Evolutionary conservation across 305 asterid genomes (phyloP), one percentile per base, ranked within the genome.

Genomic region (Andrographis paniculata): DNA sequence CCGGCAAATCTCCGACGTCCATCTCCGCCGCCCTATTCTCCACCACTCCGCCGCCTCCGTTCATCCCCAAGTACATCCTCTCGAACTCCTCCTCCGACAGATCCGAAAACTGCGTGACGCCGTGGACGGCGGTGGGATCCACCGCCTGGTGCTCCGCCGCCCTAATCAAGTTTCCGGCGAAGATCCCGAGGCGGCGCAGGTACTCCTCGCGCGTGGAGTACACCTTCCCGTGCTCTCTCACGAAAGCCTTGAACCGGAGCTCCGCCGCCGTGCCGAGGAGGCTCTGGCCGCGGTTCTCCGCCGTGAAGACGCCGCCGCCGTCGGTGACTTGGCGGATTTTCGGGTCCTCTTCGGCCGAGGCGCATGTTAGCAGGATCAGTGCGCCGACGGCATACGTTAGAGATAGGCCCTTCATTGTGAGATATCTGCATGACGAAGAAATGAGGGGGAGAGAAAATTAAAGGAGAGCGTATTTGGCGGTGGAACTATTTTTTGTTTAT

Each of bases 91-190:
- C 81, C 52, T 69, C 61, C 0, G 85, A 62, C 0, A 87, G 75
- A 52, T 87, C 94, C 0, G 87, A 80, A 15, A 87, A 87, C 74
- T 72, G 78, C 4, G 91, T 87, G 0, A 83, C 81, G 0, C 96
- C 96, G 15, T 87, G 96, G 60, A 74, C 59, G 42, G 94, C 96
- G 21, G 87, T 63, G 56, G 93, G 96, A 58, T 87, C 96, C 82
- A 87, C 30, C 0, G 78, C 84, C 69, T 83, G 96, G 62, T 87
- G 94, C 68, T 87, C 94, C 6, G 75, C 91, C 3, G 87, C 94
- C 69, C 64, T 24, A 8, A 83, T 13, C 11, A 87, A 62, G 63
- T 87, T 87, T 61, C 53, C 59, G 37, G 87, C 80, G 62, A 83
- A 87, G 20, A 80, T 45, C 9, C 86, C 93, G 33, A 83, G 77